A percentile compares a stretch with the other conserved stretches of the same genome.
These are phyloP conservation scores for Sclerotinia glacialis DNA, from an alignment of 2,329 filamentous ascomycete genomes.

Conservation along the genomic window DNA sequence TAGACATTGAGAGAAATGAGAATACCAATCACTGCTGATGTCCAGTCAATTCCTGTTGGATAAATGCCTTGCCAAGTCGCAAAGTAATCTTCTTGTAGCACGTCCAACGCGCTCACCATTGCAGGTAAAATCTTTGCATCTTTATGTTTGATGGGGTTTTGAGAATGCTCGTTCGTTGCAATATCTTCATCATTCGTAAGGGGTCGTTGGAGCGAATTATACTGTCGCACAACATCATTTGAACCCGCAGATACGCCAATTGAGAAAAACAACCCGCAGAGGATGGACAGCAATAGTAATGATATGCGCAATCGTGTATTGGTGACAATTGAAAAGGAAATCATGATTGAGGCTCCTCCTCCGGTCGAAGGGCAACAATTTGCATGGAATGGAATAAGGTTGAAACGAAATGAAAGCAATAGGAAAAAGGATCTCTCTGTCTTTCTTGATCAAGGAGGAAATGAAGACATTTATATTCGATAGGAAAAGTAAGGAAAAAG, in stretches of 20 bases:
- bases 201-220: constrained; percentile 15
- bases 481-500: background rate
- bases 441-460: constrained; percentile 2
- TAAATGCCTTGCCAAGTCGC: constrained; percentile 74
- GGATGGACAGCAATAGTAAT: constrained; percentile 3
- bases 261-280: constrained; percentile 8
- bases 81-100: constrained; percentile 78
- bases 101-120: constrained; percentile 59
- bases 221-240: constrained; percentile 7
- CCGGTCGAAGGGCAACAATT: background rate
- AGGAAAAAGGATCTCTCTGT: background rate
- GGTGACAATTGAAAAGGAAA: background rate
- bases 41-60: constrained; percentile 91
- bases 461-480: constrained; percentile 15
- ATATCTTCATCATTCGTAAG: constrained; percentile 10
- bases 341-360: constrained; percentile 5
- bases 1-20: background rate
- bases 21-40: constrained; percentile 66
- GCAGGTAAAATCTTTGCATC: constrained; percentile 28
- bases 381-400: background rate
- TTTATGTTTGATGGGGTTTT: constrained; percentile 3
- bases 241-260: constrained; percentile 10
- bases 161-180: constrained; percentile 5
- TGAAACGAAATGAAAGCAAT: background rate
- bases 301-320: constrained; percentile 7